phyloP scores from a whole-genome alignment of 2,329 filamentous ascomycete species.

The Trichoderma simmonsii region DNA sequence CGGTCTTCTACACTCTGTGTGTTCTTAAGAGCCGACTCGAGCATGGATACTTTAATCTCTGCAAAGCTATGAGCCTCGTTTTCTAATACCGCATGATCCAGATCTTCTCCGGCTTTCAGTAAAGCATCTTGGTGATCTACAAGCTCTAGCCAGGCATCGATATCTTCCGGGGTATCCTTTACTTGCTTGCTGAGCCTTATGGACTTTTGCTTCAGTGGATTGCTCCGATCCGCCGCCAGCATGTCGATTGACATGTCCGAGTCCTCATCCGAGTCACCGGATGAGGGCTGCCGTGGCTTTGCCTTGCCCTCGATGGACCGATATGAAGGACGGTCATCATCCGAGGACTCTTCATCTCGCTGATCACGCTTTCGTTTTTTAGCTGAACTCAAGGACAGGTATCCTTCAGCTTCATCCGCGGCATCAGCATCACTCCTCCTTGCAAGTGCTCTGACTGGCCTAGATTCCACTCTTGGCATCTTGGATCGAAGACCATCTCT shows the following conservation, averaged over 20 bases:
- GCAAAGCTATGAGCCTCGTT: slow-evolving; percentile 67
- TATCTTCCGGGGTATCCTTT: slow-evolving; percentile 62
- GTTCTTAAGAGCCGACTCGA: slow-evolving; percentile 70
- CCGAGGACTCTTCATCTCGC: slow-evolving; percentile 38
- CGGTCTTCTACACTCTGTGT: slow-evolving; percentile 45
- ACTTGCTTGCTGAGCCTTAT: slow-evolving; percentile 62
- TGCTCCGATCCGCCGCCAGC: slow-evolving; percentile 34
- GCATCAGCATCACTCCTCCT: slow-evolving; percentile 25
- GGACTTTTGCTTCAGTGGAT: slow-evolving; percentile 52
- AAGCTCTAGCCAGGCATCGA: slow-evolving; percentile 73
- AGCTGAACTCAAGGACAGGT: slow-evolving; percentile 43
- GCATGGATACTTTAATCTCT: slow-evolving; percentile 76
- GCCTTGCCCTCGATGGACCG: slow-evolving; percentile 63
- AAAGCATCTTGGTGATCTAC: slow-evolving; percentile 73
- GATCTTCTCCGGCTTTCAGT: slow-evolving; percentile 48
- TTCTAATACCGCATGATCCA: slow-evolving; percentile 45
- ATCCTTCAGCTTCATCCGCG: slow-evolving; percentile 40
- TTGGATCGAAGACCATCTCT: slow-evolving; percentile 49
- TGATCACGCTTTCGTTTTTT: slow-evolving; percentile 42
- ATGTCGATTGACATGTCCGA: slow-evolving; percentile 42
- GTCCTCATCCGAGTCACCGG: slow-evolving; percentile 49
- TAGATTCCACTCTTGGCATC: slow-evolving; percentile 36
- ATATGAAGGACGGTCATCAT: slow-evolving; percentile 54
- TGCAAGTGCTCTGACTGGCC: slow-evolving; percentile 39
- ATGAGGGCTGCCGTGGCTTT: slow-evolving; percentile 47